Evolutionary conservation across 1,284 basidiomycete species (phyloP), one percentile per base, ranked within the genome.

Genomic region (Trichosporon sp.): DNA sequence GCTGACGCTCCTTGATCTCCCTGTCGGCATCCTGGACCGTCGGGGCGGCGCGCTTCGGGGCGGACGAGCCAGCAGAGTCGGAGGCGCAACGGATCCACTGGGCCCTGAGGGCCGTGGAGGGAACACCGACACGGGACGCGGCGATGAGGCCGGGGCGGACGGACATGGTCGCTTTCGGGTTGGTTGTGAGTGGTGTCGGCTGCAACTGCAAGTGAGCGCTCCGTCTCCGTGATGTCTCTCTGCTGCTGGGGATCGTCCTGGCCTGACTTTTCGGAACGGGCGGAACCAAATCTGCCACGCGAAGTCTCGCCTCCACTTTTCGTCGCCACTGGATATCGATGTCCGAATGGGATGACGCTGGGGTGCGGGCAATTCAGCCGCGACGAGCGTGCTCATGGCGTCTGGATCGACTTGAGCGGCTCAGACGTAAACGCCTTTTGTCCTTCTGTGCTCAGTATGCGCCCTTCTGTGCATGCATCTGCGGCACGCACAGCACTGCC

Each of bases 71-170:
- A 5, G 63, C 32, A 26, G 16, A 31, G n/a, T 32, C n/a, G 21
- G 68, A 59, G 11, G 66, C n/a, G 66, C 66, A 26, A 32, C 38
- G 43, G 63, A 26, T 26, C 35, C 43, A 35, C 38, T 69, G 64
- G 11, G 64, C n/a, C n/a, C 35, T 40, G 31, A 7, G 35, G 12
- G 16, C 21, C n/a, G 31, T 14, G 11, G 54, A 16, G 16, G 38
- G 40, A 4, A 35, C 31, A 54, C 66, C 65, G 14, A 32, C 64
- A 40, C 70, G 72, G 32, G 72, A 70, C 12, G 68, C 68, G 32
- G 72, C 72, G 21, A 70, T 68, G 46, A 73, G 69, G 32, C 72
- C 72, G 43, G 72, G 69, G 32, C 69, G 65, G 46, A 73, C 35
- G 43, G 70, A 69, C 72, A 73, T 73, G 64, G 67, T 48, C 12